These are phyloP conservation scores for Nemophila menziesii DNA, from an alignment of 257 asterid genomes.

Conservation along the genomic window DNA sequence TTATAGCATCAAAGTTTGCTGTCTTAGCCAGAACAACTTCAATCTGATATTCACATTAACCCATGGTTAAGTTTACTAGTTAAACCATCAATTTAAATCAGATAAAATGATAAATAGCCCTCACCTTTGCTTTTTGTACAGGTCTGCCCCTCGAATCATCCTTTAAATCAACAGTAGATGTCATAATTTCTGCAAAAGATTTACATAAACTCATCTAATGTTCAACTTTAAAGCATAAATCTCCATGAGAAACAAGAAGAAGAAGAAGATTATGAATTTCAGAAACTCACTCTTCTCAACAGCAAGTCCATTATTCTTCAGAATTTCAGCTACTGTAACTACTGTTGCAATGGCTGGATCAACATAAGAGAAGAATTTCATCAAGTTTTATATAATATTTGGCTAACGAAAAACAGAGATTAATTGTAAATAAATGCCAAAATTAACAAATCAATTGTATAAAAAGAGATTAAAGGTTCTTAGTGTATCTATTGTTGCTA, in stretches of 20 bases:
- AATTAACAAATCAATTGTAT: no score
- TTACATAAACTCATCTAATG: neutral
- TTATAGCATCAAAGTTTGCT: constrained; percentile 54
- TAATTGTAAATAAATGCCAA: neutral
- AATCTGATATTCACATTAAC: constrained; percentile 26
- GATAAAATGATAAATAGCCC: neutral
- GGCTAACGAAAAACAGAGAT: neutral
- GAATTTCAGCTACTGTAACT: constrained; percentile 71
- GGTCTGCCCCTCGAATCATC: constrained; percentile 78
- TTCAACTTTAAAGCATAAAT: neutral
- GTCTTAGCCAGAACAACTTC: constrained; percentile 64
- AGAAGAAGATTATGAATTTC: neutral
- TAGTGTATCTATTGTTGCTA: no score
- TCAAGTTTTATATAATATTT: neutral
- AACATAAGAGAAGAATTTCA: constrained; percentile 7
- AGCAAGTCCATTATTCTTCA: constrained; percentile 84
- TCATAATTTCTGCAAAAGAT: constrained; percentile 50
- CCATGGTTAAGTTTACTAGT: neutral
- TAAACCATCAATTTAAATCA: neutral
- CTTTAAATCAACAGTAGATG: constrained; percentile 75
- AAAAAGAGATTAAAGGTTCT: no score
- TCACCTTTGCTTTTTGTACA: constrained; percentile 70
- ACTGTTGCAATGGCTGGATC: constrained; percentile 75
- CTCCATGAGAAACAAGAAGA: neutral
- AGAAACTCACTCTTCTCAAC: constrained; percentile 71